A percentile compares a stretch with the other conserved stretches of the same genome.
phyloP scores from a whole-genome alignment of 768 basidiomycete species.

The Boletus rubroflammeus region DNA sequence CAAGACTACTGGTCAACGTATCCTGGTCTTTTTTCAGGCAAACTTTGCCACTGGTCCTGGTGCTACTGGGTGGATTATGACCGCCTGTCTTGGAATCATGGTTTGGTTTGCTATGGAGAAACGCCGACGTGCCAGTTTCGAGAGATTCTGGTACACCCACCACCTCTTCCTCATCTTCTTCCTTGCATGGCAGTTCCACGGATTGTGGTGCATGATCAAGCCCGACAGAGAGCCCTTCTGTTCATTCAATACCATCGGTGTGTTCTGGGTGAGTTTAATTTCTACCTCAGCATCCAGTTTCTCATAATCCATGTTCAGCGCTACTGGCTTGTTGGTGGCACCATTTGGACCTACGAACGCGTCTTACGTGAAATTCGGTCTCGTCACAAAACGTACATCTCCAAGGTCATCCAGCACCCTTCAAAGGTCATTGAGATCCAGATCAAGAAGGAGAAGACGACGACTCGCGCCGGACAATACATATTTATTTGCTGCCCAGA shows the following conservation, averaged over 20 bases:
- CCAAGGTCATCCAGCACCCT: conserved; percentile 94
- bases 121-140: conserved; percentile 71
- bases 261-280: conserved; percentile 79
- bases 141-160: conserved; percentile 86
- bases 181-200: conserved; percentile 90
- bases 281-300: neutral
- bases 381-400: conserved; percentile 87
- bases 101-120: conserved; percentile 86
- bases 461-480: conserved; percentile 83
- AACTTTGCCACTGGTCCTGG: conserved; percentile 86
- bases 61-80: conserved; percentile 88
- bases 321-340: conserved; percentile 86
- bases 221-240: conserved; percentile 89
- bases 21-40: conserved; percentile 68
- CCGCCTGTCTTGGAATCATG: conserved; percentile 66
- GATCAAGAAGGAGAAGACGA: conserved; percentile 94
- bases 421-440: conserved; percentile 93
- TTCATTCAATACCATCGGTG: conserved; percentile 79
- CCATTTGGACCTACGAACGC: conserved; percentile 84
- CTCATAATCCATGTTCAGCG: conserved; percentile 43
- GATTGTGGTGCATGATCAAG: conserved; percentile 96
- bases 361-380: conserved; percentile 89
- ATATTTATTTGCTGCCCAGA: conserved; percentile 91
- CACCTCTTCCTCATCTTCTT: conserved; percentile 93
- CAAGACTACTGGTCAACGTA: conserved; percentile 47